Conservation (phyloP, 2,329 filamentous ascomycete species). For the Xylogone sp. region DNA sequence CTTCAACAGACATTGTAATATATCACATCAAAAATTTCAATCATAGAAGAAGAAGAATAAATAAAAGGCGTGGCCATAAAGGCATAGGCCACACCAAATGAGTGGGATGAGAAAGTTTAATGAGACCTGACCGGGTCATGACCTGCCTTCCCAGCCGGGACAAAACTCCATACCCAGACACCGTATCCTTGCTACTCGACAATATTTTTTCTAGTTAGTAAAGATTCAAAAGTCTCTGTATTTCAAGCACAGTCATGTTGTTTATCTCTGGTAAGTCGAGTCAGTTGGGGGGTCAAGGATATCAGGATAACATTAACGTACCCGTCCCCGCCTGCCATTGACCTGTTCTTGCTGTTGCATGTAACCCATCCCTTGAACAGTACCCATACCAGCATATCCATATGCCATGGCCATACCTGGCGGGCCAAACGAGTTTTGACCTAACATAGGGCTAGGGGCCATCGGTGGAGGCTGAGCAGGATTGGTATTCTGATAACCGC, state of each 20-base stretch:
- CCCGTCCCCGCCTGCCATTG: conserved; percentile 55
- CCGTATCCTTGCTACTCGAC: neutral
- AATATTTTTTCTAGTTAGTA: neutral
- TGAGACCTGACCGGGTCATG: neutral
- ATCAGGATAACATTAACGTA: conserved; percentile 27
- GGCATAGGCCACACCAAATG: neutral
- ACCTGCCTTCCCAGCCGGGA: neutral
- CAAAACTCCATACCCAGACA: neutral
- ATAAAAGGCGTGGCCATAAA: neutral
- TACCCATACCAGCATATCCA: conserved; percentile 41
- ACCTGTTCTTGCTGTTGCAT: conserved; percentile 55
- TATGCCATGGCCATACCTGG: conserved; percentile 45
- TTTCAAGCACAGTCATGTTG: neutral
- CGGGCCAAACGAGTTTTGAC: conserved; percentile 41
- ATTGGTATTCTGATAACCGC: conserved; percentile 46
- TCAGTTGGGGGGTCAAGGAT: neutral
- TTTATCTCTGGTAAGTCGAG: neutral
- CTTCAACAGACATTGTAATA: neutral
- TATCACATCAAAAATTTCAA: neutral
- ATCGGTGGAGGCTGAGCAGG: conserved; percentile 42
- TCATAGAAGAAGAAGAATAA: neutral
- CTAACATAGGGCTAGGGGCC: conserved; percentile 33
- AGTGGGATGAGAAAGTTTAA: neutral
- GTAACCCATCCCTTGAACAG: conserved; percentile 48
- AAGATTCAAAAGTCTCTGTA: neutral